These are phyloP conservation scores for Candida schatavii DNA, from an alignment of 805 yeast genomes.

Conservation along the genomic window DNA sequence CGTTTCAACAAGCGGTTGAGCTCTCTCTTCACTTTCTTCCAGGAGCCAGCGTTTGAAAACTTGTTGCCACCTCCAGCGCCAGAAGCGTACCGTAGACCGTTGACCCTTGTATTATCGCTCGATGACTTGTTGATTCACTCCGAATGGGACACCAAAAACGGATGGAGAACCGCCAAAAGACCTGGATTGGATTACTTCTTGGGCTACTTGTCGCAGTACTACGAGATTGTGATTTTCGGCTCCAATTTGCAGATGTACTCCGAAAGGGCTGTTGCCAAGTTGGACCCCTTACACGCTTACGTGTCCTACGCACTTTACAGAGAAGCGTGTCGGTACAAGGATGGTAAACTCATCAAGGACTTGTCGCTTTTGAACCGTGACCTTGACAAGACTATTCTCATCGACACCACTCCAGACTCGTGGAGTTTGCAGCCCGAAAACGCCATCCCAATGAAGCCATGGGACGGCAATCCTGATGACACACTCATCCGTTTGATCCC, in stretches of 20 bases:
- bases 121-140: conserved; percentile 91
- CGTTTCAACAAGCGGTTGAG: conserved; percentile 71
- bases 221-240: conserved; percentile 90
- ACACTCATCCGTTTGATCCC: conserved; percentile 79
- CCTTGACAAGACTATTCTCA: conserved; percentile 68
- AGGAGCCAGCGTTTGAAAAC: conserved; percentile 92
- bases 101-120: conserved; percentile 82
- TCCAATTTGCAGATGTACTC: conserved; percentile 82
- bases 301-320: conserved; percentile 83
- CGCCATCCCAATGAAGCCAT: conserved; percentile 78
- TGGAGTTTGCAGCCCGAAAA: conserved; percentile 88
- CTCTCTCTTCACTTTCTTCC: conserved; percentile 76
- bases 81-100: conserved; percentile 87
- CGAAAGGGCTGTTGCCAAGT: conserved; percentile 78
- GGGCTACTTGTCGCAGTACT: conserved; percentile 91
- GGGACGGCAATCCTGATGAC: conserved; percentile 88
- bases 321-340: conserved; percentile 87
- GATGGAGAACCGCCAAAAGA: conserved; percentile 99
- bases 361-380: conserved; percentile 89
- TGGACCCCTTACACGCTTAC: conserved; percentile 91
- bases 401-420: conserved; percentile 75
- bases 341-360: conserved; percentile 89
- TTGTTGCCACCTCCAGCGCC: conserved; percentile 91
- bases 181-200: conserved; percentile 97
- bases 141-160: conserved; percentile 85